A percentile compares a stretch with the other conserved stretches of the same genome.
Evolutionary conservation across 768 basidiomycete species (phyloP).

Genomic region (Naganishia randhawae): DNA sequence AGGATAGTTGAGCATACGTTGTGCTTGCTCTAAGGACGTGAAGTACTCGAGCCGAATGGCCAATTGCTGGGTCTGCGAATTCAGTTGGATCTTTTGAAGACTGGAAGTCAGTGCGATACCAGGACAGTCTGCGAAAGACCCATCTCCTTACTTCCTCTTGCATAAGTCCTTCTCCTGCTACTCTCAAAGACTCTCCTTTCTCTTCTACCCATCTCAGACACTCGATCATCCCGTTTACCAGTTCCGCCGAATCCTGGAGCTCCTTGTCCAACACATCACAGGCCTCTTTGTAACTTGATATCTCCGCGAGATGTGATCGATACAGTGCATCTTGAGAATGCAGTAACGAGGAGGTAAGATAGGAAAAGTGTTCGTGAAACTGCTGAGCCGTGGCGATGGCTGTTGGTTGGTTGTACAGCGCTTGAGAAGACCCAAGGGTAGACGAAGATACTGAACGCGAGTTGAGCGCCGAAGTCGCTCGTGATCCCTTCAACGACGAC

Average conservation of each 20-base stretch:
- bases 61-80: slow-evolving; percentile 44
- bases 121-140: background rate
- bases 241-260: slow-evolving; percentile 67
- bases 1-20: slow-evolving; percentile 87
- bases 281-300: slow-evolving; percentile 69
- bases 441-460: slow-evolving; percentile 26
- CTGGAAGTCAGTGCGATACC: slow-evolving; percentile 12
- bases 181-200: slow-evolving; percentile 82
- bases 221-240: slow-evolving; percentile 75
- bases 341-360: slow-evolving; percentile 82
- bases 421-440: slow-evolving; percentile 24
- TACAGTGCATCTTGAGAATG: slow-evolving; percentile 93
- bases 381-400: slow-evolving; percentile 85
- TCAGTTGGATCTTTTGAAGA: slow-evolving; percentile 78
- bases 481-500: slow-evolving; percentile 20
- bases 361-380: slow-evolving; percentile 93
- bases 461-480: slow-evolving; percentile 25
- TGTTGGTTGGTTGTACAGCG: slow-evolving; percentile 33
- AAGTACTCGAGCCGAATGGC: slow-evolving; percentile 74
- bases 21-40: slow-evolving; percentile 86
- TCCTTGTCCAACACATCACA: slow-evolving; percentile 71
- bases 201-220: slow-evolving; percentile 86
- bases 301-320: slow-evolving; percentile 71
- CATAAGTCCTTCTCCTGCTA: slow-evolving; percentile 81
- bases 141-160: slow-evolving; percentile 72